Evolutionary conservation across 2,329 filamentous ascomycete genomes (phyloP).

Genomic region (Aspergillus aculeatus): DNA sequence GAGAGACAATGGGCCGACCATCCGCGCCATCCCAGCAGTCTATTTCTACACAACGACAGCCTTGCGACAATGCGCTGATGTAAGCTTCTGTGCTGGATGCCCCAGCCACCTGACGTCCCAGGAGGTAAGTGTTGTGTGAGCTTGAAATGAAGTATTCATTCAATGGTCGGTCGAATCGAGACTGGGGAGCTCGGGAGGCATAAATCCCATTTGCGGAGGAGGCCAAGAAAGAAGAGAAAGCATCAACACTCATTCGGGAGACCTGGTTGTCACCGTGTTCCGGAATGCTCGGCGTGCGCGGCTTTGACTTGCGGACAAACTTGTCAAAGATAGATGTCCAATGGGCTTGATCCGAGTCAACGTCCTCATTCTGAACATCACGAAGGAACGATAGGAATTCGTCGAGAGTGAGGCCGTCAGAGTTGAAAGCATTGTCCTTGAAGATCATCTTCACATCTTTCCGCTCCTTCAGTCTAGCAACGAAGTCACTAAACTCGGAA

Average conservation of each 20-base stretch:
- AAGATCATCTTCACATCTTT: conserved; percentile 78
- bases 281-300: conserved; percentile 45
- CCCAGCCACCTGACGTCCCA: conserved; percentile 85
- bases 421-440: conserved; percentile 57
- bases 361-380: conserved; percentile 71
- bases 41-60: conserved; percentile 93
- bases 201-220: conserved; percentile 72
- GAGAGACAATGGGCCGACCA: conserved; percentile 83
- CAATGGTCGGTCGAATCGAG: conserved; percentile 74
- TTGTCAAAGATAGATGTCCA: conserved; percentile 75
- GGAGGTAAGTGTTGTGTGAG: conserved; percentile 96
- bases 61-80: conserved; percentile 80
- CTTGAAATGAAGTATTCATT: conserved; percentile 98
- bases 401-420: conserved; percentile 64
- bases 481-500: conserved; percentile 77
- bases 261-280: conserved; percentile 48
- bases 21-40: conserved; percentile 96
- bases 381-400: conserved; percentile 77
- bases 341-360: conserved; percentile 61
- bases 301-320: conserved; percentile 61
- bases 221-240: conserved; percentile 73
- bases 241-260: conserved; percentile 70
- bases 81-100: conserved; percentile 94
- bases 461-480: conserved; percentile 77
- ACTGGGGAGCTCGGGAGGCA: conserved; percentile 58